These are phyloP conservation scores for Fusarium algeriense DNA, from an alignment of 2,329 filamentous ascomycete species.

Conservation along the genomic window DNA sequence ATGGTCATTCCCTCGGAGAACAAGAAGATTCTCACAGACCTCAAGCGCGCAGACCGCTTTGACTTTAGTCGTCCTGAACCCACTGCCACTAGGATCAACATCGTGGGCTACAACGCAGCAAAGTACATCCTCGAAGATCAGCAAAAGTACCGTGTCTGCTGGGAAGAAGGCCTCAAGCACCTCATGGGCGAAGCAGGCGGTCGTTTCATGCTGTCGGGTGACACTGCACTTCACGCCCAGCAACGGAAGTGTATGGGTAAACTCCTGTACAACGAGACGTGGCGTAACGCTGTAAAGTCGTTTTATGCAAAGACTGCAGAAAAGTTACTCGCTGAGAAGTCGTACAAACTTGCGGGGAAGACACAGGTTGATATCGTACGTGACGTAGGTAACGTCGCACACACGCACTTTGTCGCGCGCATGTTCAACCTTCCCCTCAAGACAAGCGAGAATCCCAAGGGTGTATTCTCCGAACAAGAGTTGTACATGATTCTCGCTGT, in stretches of 20 bases:
- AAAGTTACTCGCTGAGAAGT: constrained; percentile 73
- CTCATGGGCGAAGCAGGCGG: constrained; percentile 68
- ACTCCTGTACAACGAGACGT: constrained; percentile 71
- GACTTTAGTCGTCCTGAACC: constrained; percentile 72
- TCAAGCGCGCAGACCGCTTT: constrained; percentile 77
- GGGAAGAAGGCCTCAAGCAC: constrained; percentile 72
- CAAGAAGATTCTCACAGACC: constrained; percentile 73
- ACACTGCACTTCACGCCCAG: constrained; percentile 60
- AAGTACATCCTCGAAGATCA: constrained; percentile 72
- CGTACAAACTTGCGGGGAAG: constrained; percentile 66
- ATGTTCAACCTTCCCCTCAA: constrained; percentile 77
- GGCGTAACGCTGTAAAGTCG: constrained; percentile 70
- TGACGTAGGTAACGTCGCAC: constrained; percentile 76
- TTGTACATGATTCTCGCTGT: constrained; percentile 72
- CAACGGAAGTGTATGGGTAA: constrained; percentile 67
- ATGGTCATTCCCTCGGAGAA: constrained; percentile 79
- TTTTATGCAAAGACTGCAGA: constrained; percentile 76
- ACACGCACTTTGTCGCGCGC: constrained; percentile 72
- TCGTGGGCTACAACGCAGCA: constrained; percentile 72
- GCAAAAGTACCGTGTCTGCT: constrained; percentile 72
- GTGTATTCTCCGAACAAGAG: constrained; percentile 67
- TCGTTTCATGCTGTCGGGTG: constrained; percentile 68
- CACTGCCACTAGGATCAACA: constrained; percentile 63
- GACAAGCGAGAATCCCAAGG: constrained; percentile 69
- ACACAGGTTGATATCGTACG: constrained; percentile 78